Evolutionary conservation across 2,329 filamentous ascomycete species (phyloP).

Genomic region (Fusarium torreyae): DNA sequence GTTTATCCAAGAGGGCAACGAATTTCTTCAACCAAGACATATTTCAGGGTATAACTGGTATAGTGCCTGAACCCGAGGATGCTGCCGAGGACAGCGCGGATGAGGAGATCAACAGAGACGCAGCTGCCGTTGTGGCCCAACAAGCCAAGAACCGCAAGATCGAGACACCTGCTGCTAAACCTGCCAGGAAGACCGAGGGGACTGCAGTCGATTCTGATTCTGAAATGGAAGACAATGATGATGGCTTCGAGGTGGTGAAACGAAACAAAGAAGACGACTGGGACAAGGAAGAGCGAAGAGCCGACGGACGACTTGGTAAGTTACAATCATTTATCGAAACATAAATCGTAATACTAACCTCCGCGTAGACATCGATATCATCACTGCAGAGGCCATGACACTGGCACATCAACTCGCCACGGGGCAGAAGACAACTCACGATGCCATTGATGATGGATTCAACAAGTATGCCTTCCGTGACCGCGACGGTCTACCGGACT

Average conservation of each 20-base stretch:
- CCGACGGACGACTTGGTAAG: conserved; percentile 75
- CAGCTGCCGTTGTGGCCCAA: conserved; percentile 46
- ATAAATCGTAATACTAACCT: conserved; percentile 13
- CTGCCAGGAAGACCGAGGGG: conserved; percentile 22
- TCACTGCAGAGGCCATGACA: conserved; percentile 99
- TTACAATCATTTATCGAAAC: not conserved
- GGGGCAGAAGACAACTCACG: conserved; percentile 83
- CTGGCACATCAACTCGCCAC: conserved; percentile 92
- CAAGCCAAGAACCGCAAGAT: conserved; percentile 50
- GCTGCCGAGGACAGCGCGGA: conserved; percentile 46
- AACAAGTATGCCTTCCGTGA: conserved; percentile 95
- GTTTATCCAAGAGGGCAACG: conserved; percentile 71
- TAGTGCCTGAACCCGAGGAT: conserved; percentile 66
- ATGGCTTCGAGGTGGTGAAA: conserved; percentile 75
- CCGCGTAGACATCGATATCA: conserved; percentile 87
- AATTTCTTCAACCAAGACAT: conserved; percentile 96
- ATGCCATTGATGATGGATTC: conserved; percentile 91
- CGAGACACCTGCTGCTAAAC: conserved; percentile 20
- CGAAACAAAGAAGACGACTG: conserved; percentile 68
- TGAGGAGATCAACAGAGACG: conserved; percentile 55
- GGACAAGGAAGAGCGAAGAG: conserved; percentile 75
- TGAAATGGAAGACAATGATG: conserved; percentile 60
- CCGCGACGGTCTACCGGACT: conserved; percentile 91
- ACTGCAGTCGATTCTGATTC: conserved; percentile 51
- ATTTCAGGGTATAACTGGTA: conserved; percentile 84